Evolutionary conservation across 1,284 basidiomycete species (phyloP), one percentile per base, ranked within the genome.

Genomic region (Athelia psychrophila): DNA sequence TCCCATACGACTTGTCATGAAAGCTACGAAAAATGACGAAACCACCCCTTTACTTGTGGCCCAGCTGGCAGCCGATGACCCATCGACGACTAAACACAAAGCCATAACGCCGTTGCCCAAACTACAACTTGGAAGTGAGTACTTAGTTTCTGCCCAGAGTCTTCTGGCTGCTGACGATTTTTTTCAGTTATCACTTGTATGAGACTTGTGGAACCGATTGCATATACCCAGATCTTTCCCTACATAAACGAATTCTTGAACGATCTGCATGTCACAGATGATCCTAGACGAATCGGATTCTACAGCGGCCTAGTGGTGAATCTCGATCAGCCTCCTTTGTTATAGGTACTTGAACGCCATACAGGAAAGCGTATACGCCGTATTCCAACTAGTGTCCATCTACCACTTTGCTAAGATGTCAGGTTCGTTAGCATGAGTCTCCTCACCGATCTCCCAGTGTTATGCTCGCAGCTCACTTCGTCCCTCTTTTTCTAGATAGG

Each of bases 381-480:
- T 86, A 20, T 70, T 80, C 1, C 84, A 88, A 58, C 70, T 86
- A 2, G 62, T 75, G 25, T 80, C 81, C n/a, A 84, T 85, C 52
- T 85, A 83, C 60, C 78, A 79, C 5, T 86, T 83, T 81, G 83
- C 82, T 2, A 73, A 69, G 38, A 58, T 84, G 12, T 85, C 84
- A 44, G 81, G 83, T 82, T 50, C n/a, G 71, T 51, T 24, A 16
- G 50, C 25, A 38, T 25, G 22, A 40, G n/a, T 13, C 54, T 27
- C 12, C n/a, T 19, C 35, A 38, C 16, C 8, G 44, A 48, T 10
- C 49, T 24, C 27, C 6, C 44, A 38, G 19, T 38, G 22, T 20
- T 38, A 27, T 40, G 3, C 49, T 30, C 10, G 19, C 22, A 54
- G 48, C 19, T 35, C 46, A 47, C 5, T 22, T 12, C n/a, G n/a